Evolutionary conservation across 1,284 basidiomycete genomes (phyloP).

Genomic region (Moesziomyces sp.): DNA sequence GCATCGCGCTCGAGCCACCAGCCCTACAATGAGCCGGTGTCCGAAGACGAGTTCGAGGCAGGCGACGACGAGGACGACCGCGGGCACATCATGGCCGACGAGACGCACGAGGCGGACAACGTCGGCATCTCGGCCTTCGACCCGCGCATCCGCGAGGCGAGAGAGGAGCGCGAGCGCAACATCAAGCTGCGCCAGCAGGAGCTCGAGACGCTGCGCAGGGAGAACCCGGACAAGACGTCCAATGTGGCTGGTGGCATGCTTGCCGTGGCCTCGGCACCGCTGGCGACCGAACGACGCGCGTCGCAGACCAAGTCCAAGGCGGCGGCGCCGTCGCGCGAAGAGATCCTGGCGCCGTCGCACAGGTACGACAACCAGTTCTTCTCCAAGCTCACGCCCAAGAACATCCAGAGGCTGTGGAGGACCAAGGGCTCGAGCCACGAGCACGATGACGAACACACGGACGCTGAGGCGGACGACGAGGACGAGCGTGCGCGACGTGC

Average conservation of each 20-base stretch:
- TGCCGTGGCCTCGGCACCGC: constrained; percentile 38
- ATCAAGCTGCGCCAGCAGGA: constrained; percentile 60
- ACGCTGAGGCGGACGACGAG: constrained; percentile 68
- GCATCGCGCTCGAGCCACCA: constrained; percentile 27
- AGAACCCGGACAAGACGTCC: constrained; percentile 50
- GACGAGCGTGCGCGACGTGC: constrained; percentile 62
- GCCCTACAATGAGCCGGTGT: constrained; percentile 64
- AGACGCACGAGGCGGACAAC: constrained; percentile 59
- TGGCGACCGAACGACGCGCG: constrained; percentile 20
- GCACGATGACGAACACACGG: constrained; percentile 40
- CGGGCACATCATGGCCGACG: constrained; percentile 54
- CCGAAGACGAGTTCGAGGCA: constrained; percentile 66
- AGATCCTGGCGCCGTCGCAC: constrained; percentile 63
- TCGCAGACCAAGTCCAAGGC: constrained; percentile 25
- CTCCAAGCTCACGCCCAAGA: constrained; percentile 63
- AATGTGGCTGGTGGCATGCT: constrained; percentile 44
- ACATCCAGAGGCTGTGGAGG: constrained; percentile 62
- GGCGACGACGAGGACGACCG: constrained; percentile 55
- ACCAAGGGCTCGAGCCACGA: constrained; percentile 46
- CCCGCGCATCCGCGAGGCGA: constrained; percentile 60
- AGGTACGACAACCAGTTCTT: constrained; percentile 65
- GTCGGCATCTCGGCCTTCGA: constrained; percentile 63
- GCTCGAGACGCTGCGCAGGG: constrained; percentile 55
- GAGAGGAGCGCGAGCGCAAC: constrained; percentile 64
- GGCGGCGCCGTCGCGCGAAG: constrained; percentile 46